Conservation (phyloP, 2,329 filamentous ascomycete genomes). For the Curvularia hawaiiensis region DNA sequence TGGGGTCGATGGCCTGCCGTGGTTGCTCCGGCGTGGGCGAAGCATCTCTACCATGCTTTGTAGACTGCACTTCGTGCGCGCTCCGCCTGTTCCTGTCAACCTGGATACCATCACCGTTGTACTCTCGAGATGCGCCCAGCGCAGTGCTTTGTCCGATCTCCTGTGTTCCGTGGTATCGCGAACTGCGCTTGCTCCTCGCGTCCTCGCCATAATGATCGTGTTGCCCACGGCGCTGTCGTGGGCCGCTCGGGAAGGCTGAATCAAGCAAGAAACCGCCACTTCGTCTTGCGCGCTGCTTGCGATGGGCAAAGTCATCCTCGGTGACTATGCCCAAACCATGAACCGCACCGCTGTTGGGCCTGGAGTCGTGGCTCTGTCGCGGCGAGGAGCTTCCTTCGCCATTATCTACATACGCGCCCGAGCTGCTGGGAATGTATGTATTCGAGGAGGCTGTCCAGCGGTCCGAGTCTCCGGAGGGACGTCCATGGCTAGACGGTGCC, state of each 20-base stretch:
- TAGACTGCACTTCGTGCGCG: conserved; percentile 9
- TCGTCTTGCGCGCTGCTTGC: conserved; percentile 37
- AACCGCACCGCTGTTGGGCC: conserved; percentile 17
- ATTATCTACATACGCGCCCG: conserved; percentile 30
- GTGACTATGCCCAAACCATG: conserved; percentile 22
- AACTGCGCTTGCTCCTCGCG: conserved; percentile 47
- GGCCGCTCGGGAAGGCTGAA: conserved; percentile 40
- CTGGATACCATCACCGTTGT: conserved; percentile 19
- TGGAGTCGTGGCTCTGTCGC: conserved; percentile 24
- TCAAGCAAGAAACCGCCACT: conserved; percentile 56
- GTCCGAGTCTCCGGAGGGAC: conserved; percentile 40
- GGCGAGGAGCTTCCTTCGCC: conserved; percentile 39
- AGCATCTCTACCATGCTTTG: conserved; percentile 13
- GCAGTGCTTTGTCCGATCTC: conserved; percentile 20
- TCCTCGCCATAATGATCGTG: conserved; percentile 36
- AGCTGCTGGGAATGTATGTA: conserved; percentile 38
- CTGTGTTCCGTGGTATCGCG: conserved; percentile 38
- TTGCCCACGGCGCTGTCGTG: conserved; percentile 34
- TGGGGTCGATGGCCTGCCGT: conserved; percentile 73
- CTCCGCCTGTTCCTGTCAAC: conserved; percentile 29
- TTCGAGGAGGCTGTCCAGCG: conserved; percentile 41
- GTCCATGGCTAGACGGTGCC: conserved; percentile 40
- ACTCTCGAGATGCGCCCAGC: conserved; percentile 8
- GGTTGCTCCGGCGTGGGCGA: conserved; percentile 20
- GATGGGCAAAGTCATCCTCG: conserved; percentile 41